Evolutionary conservation across 306 rosid genomes (phyloP), one percentile per base, ranked within the genome.

Genomic region (Canavalia ensiformis): DNA sequence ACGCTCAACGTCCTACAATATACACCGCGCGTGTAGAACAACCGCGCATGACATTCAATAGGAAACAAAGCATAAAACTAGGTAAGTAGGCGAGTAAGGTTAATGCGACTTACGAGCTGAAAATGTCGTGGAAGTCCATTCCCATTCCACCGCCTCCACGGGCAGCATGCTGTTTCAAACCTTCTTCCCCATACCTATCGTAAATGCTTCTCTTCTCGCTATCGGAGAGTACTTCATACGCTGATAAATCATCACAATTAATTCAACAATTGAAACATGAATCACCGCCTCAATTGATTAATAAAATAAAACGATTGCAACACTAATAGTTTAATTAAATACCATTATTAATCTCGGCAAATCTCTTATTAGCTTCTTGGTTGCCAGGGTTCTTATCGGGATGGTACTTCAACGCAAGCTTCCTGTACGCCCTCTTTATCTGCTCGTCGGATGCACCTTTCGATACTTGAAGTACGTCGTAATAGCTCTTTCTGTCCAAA

Each of bases 371-470:
- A 51, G 97, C 97, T 86, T 91, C 98, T 76, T 94, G 89, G 35
- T 91, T 94, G 49, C 95, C 95, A 29, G 39, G 94, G 71, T 94
- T 94, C 89, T 91, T 94, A 73, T 94, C 98, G 0, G 97, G 97
- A 58, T 94, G 97, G 83, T 91, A 94, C 91, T 94, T 94, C 90
- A 94, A 74, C 42, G 94, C 94, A 0, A 92, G 94, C 62, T 91
- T 91, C 74, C 97, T 75, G 67, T 91, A 92, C 51, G 92, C 96
- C 60, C 94, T 91, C 89, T 91, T 91, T 86, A 93, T 93, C 90
- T 91, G 97, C 37, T 93, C 97, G 8, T 91, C 96, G 8, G 92
- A 81, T 7, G 97, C 91, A 51, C 90, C 91, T 51, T 86, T 87
- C 29, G 88, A 84, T 33, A 93, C 90, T 78, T 93, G 92, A 60